A percentile compares a stretch with the other conserved stretches of the same genome.
phyloP scores from a whole-genome alignment of 495 filamentous ascomycete genomes.

The Lophium mytilinum region DNA sequence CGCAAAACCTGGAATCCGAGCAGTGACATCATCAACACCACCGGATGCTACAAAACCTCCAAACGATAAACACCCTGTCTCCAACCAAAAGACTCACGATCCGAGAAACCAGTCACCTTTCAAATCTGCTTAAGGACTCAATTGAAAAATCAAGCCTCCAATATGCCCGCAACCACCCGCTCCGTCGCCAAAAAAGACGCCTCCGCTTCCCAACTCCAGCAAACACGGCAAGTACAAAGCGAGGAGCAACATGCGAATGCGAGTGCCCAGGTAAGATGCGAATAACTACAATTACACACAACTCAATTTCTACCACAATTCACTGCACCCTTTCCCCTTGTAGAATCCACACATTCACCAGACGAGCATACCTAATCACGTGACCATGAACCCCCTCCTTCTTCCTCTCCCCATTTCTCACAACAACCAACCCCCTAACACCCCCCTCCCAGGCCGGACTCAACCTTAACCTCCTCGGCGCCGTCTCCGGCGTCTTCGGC shows the following conservation, averaged over 20 bases:
- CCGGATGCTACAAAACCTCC: no score
- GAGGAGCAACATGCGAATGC: constrained; percentile 17
- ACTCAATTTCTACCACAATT: neutral
- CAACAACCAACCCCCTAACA: neutral
- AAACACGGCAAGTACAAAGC: constrained; percentile 14
- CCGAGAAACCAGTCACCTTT: no score
- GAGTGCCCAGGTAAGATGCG: constrained; percentile 10
- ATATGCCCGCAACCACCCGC: constrained; percentile 4
- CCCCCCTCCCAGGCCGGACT: constrained; percentile 26
- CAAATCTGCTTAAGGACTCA: no score
- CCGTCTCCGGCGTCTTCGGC: constrained; percentile 26
- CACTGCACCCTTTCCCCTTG: neutral
- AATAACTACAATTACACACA: neutral
- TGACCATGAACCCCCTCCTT: neutral
- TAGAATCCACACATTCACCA: neutral
- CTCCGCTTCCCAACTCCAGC: constrained; percentile 8
- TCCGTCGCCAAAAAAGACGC: constrained; percentile 12
- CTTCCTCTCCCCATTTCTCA: neutral
- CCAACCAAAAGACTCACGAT: no score
- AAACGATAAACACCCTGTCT: no score
- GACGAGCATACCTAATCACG: neutral
- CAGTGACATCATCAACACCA: no score
- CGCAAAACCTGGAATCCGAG: no score
- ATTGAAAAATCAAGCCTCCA: no score
- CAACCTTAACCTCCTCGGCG: constrained; percentile 33